Evolutionary conservation across 352 stramenopile species (phyloP), one percentile per base, ranked within the genome.

Genomic region (Phytophthora brassicae): DNA sequence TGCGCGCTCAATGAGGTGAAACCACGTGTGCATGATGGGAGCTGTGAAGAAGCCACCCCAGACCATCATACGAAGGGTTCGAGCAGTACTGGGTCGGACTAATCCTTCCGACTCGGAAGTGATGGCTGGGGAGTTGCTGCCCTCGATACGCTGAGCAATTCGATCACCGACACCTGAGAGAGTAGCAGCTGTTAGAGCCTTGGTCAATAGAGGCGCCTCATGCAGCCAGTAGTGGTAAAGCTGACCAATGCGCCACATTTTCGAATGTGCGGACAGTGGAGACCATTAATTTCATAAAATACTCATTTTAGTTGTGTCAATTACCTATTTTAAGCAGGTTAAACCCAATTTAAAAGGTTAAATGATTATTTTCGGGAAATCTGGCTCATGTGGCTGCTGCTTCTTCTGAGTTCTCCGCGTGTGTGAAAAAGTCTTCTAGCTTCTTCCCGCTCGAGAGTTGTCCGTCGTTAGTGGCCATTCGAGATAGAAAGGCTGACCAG

Each of bases 1-100:
- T 33, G 70, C 41, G 70, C 56, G 55, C 56, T 97, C 90, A 26
- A 98, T 79, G 28, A 91, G 42, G 19, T 87, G 73, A 60, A 96
- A 97, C 68, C 94, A 97, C 49, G 83, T 94, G 70, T 98, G 88
- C 74, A 93, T 94, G 62, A 77, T 79, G 13, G 90, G 89, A 24
- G 90, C 86, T 61, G 95, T 86, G 35, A 96, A 74, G 14, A 94
- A 53, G 11, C 93, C 82, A 24, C 89, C 89, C 66, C 95, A 97
- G 31, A 95, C 74, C 50, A 94, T 83, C 78, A 94, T 96, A 13
- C 89, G 76, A 16, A 80, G 56, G 16, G 84, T 86, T 39, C 89
- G 70, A 28, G 66, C 72, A 6, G 60, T 65, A 23, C 68, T 74
- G 14, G 60, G 24, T n/a, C 56, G 68, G 22, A 74, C 39, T 16